phyloP scores from a whole-genome alignment of 2,329 filamentous ascomycete species.

The Sporothrix protearum region DNA sequence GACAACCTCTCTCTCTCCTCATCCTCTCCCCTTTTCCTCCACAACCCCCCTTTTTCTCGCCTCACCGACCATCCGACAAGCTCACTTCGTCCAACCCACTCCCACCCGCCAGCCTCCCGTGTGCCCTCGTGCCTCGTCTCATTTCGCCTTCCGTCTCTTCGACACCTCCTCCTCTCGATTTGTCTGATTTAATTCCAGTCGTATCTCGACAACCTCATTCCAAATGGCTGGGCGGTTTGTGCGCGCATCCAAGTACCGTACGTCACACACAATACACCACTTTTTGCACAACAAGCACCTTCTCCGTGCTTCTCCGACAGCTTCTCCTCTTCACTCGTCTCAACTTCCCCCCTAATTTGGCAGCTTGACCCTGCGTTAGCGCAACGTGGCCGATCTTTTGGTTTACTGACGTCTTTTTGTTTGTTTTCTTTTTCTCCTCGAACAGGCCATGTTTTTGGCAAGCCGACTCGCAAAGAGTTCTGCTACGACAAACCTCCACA shows the following conservation, averaged over 20 bases:
- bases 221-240: conserved; percentile 63
- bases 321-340: conserved; percentile 17
- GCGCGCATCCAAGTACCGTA: conserved; percentile 66
- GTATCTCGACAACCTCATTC: conserved; percentile 2
- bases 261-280: conserved; percentile 30
- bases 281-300: not conserved
- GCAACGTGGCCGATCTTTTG: not conserved
- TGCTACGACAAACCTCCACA: conserved; percentile 98
- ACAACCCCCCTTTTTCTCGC: not conserved
- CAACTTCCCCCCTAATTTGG: not conserved
- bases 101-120: not conserved
- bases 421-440: not conserved
- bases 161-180: not conserved
- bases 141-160: not conserved
- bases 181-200: not conserved
- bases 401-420: conserved; percentile 1
- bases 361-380: not conserved
- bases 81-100: not conserved
- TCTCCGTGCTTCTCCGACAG: conserved; percentile 2
- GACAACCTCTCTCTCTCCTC: not conserved
- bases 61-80: not conserved
- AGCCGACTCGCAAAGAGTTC: conserved; percentile 91
- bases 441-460: conserved; percentile 95
- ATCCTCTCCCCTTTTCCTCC: not conserved
- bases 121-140: conserved; percentile 10